Base-by-base conservation (phyloP, 352 stramenopile genomes). In the Salisapilia sapeloensis region DNA sequence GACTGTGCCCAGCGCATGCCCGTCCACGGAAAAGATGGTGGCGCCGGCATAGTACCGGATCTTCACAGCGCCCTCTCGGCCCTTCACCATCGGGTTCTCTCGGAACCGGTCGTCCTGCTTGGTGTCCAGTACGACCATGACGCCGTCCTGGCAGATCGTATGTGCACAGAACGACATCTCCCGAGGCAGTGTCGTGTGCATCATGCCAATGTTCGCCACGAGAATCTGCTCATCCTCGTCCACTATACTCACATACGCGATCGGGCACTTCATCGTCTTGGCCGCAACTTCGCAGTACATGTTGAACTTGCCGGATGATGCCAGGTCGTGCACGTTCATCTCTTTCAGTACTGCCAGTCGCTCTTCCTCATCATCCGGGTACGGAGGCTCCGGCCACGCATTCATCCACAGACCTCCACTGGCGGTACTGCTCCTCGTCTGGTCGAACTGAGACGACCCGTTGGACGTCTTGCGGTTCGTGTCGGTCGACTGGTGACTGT, bases 221-320 rank as follows among this genome's bases (percentile, higher is more conserved):
- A 90, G 34, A 15, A 81, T 56, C 51, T 90, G 75, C 46, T 86
- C 71, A 27, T 82, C 66, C 35, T 85, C 65, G 33, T 84, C 70
- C 20, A 90, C 70, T 32, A 90, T 86, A 34, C 70, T 85, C 48
- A 85, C 70, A 41, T 84, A 86, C 29, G 70, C 70, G 28, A 90
- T 85, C 23, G 67, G 74, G 22, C 70, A 86, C 43, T 86, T 85
- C 70, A 90, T 84, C 10, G 72, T 85, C 64, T 90, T 86, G 41
- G 67, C 63, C 3, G 67, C 67, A 25, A 90, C 66, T 35, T 86
- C 74, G 40, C 74, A 90, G 29, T 86, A 85, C 65, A 81, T 85
- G 48, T 86, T 85, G 46, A 87, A 90, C 48, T 80, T 81, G 40
- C 72, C 65, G 2, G 65, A 81, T 4, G 52, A 53, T 3, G 67